Percentiles rank a stretch among this genome's conserved stretches.
These are phyloP conservation scores for Hymenoscyphus infarciens DNA, from an alignment of 2,329 filamentous ascomycete genomes.

Conservation along the genomic window DNA sequence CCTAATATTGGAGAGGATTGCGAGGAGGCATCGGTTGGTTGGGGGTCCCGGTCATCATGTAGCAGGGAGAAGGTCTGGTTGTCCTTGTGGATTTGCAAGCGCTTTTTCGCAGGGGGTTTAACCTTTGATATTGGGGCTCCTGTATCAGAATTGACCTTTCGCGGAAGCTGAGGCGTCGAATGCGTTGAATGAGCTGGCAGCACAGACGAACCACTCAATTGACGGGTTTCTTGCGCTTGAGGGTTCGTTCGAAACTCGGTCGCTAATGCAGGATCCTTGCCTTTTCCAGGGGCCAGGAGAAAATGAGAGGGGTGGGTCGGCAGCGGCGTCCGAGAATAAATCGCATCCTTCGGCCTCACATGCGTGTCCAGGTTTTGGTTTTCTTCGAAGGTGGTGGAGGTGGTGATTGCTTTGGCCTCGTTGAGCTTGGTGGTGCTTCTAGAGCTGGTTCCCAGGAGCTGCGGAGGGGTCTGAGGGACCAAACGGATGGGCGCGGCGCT, in stretches of 20 bases:
- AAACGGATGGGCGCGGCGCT: conserved; percentile 19
- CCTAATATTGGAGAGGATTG: conserved; percentile 23
- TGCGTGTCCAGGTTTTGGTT: not conserved
- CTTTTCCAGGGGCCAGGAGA: conserved; percentile 26
- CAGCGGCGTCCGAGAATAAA: conserved; percentile 34
- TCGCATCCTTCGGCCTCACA: conserved; percentile 18
- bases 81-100: conserved; percentile 32
- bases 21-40: conserved; percentile 21
- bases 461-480: conserved; percentile 23
- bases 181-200: conserved; percentile 30
- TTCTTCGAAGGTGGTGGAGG: not conserved
- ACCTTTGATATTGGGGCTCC: conserved; percentile 27
- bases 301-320: conserved; percentile 35
- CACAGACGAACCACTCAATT: conserved; percentile 25
- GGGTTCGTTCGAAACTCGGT: conserved; percentile 29
- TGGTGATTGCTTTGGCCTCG: conserved; percentile 7
- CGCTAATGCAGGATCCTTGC: conserved; percentile 26
- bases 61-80: conserved; percentile 35
- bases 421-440: not conserved
- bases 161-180: conserved; percentile 24
- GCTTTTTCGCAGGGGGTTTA: conserved; percentile 29
- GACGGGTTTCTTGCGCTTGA: conserved; percentile 22
- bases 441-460: conserved; percentile 13
- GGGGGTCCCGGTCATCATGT: conserved; percentile 23
- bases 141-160: conserved; percentile 28